A percentile compares a stretch with the other conserved stretches of the same genome.
Conservation (phyloP, 139 green algal genomes). For the Zygnema cylindricum region DNA sequence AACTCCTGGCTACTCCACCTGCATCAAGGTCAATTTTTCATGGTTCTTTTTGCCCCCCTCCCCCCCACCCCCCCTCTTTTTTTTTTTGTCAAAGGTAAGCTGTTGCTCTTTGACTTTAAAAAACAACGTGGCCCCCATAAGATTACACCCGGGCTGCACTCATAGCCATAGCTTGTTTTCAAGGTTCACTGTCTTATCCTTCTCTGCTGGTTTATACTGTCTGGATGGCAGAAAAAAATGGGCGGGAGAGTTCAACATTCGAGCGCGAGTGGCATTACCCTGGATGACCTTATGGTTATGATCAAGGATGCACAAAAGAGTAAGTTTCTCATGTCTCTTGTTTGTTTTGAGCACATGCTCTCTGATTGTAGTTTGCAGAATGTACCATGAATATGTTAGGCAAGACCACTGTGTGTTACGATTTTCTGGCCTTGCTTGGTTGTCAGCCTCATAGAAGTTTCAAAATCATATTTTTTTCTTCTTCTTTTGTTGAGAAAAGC, state of each 20-base stretch:
- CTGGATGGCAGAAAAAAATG: neutral
- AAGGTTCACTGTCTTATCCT: too few species aligned
- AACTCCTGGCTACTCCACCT: too few species aligned
- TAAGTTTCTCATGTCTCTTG: neutral
- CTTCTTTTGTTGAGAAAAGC: neutral
- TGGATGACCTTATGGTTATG: slow-evolving; percentile 56
- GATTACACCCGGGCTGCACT: too few species aligned
- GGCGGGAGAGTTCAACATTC: neutral
- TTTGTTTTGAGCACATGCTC: too few species aligned
- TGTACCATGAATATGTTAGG: neutral
- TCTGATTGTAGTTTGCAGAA: neutral
- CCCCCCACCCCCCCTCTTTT: neutral
- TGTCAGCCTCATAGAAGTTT: neutral
- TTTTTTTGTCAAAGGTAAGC: too few species aligned
- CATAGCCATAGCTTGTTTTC: too few species aligned
- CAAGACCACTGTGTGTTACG: neutral
- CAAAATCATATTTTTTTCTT: neutral
- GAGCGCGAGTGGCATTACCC: neutral
- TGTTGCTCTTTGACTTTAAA: too few species aligned
- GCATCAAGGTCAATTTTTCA: too few species aligned
- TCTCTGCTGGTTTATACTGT: too few species aligned
- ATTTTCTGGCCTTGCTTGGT: neutral
- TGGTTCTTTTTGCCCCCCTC: neutral
- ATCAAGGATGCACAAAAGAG: slow-evolving; percentile 62
- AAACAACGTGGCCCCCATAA: too few species aligned